Evolutionary conservation across 164 flowering plant species (phyloP).

Genomic region (Sextonia rubra): DNA sequence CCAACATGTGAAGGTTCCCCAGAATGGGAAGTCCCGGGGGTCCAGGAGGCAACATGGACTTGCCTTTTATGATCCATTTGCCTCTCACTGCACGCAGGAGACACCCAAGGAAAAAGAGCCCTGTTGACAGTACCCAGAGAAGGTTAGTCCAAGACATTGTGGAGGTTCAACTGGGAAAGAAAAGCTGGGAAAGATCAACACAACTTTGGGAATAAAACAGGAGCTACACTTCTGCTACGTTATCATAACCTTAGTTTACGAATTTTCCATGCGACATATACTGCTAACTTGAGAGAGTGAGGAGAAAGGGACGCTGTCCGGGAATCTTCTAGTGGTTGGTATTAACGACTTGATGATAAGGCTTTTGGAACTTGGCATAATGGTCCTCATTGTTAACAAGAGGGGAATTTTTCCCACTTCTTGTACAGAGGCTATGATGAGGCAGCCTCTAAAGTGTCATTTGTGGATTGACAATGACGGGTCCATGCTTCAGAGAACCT

Average conservation of each 20-base stretch:
- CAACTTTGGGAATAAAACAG: not conserved
- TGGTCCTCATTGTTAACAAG: not conserved
- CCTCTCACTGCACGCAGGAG: not conserved
- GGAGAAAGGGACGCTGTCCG: not conserved
- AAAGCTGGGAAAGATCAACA: not conserved
- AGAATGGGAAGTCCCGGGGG: slow-evolving; percentile 21
- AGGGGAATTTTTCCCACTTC: too few species aligned
- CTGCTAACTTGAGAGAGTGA: not conserved
- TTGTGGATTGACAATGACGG: too few species aligned
- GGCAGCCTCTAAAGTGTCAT: too few species aligned
- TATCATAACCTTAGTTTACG: not conserved
- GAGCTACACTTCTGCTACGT: not conserved
- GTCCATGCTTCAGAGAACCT: too few species aligned
- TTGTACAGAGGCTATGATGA: too few species aligned
- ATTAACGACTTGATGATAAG: not conserved
- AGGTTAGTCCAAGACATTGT: slow-evolving; percentile 9
- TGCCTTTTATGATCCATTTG: slow-evolving; percentile 2
- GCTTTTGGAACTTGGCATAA: not conserved
- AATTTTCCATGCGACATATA: not conserved
- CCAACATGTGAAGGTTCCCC: slow-evolving; percentile 21
- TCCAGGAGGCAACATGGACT: slow-evolving; percentile 22
- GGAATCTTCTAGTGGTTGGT: not conserved
- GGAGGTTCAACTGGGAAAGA: not conserved
- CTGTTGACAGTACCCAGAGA: slow-evolving; percentile 2
- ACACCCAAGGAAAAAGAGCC: not conserved